These are phyloP conservation scores for Clarireedia hainanense DNA, from an alignment of 2,329 filamentous ascomycete genomes.

Conservation along the genomic window DNA sequence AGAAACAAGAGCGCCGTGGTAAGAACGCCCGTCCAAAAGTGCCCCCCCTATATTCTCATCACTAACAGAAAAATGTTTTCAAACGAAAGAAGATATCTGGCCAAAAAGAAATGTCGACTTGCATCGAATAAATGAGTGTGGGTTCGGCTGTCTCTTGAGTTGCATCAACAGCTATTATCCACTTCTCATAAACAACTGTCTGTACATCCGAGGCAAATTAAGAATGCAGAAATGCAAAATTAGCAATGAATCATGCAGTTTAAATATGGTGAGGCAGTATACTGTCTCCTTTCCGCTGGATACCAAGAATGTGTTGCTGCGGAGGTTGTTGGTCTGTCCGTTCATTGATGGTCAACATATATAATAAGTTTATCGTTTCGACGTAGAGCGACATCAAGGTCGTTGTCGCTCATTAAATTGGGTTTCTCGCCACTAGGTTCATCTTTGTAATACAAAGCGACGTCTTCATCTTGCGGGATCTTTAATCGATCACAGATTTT, in stretches of 20 bases:
- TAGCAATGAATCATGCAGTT: constrained; percentile 7
- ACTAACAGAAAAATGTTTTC: constrained; percentile 12
- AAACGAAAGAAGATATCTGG: constrained; percentile 12
- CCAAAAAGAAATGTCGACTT: constrained; percentile 9
- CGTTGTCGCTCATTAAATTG: constrained; percentile 68
- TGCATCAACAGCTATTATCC: constrained; percentile 20
- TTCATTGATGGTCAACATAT: constrained; percentile 46
- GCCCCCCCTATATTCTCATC: constrained; percentile 16
- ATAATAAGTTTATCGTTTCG: constrained; percentile 83
- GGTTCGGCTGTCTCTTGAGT: constrained; percentile 13
- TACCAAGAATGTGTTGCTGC: not conserved
- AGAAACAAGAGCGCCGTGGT: constrained; percentile 10
- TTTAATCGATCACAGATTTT: constrained; percentile 82
- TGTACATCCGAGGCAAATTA: constrained; percentile 27
- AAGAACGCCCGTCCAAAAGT: constrained; percentile 14
- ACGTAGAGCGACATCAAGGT: constrained; percentile 72
- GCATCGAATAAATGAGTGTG: constrained; percentile 19
- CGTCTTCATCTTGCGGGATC: constrained; percentile 57
- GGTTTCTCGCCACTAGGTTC: constrained; percentile 62
- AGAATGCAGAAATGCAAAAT: constrained; percentile 17
- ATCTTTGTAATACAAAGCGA: constrained; percentile 80
- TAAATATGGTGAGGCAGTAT: constrained; percentile 2
- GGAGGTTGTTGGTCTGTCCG: not conserved
- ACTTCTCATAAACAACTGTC: constrained; percentile 16
- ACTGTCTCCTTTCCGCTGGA: constrained; percentile 7